Evolutionary conservation across 495 filamentous ascomycete genomes (phyloP).

Genomic region (Cudoniella acicularis): DNA sequence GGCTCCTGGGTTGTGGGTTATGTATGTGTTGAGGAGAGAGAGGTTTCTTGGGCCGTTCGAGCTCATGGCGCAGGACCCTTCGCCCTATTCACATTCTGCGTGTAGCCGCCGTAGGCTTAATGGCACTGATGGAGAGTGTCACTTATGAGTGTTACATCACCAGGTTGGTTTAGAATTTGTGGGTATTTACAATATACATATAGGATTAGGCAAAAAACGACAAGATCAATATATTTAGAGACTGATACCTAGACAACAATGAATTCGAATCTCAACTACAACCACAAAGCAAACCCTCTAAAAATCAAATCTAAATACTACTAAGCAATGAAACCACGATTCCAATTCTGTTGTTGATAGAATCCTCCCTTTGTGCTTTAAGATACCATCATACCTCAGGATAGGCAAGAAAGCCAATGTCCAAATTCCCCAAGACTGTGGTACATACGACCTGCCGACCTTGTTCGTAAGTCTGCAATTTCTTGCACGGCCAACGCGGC

Average conservation of each 20-base stretch:
- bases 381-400: background rate
- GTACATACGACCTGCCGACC: background rate
- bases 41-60: background rate
- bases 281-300: background rate
- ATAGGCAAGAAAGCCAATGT: background rate
- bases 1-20: background rate
- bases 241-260: background rate
- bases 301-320: background rate
- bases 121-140: background rate
- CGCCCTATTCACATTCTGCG: background rate
- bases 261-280: background rate
- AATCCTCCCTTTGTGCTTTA: background rate
- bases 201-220: background rate
- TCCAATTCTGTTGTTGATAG: background rate
- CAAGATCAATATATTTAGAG: background rate
- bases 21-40: background rate
- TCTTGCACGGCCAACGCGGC: background rate
- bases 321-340: background rate
- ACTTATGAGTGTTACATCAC: background rate
- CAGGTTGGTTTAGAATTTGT: background rate
- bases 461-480: background rate
- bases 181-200: background rate
- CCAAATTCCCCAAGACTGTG: background rate
- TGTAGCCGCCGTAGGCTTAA: background rate
- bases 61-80: background rate